phyloP scores from a whole-genome alignment of 2,329 filamentous ascomycete genomes.

The Sclerotinia borealis region DNA sequence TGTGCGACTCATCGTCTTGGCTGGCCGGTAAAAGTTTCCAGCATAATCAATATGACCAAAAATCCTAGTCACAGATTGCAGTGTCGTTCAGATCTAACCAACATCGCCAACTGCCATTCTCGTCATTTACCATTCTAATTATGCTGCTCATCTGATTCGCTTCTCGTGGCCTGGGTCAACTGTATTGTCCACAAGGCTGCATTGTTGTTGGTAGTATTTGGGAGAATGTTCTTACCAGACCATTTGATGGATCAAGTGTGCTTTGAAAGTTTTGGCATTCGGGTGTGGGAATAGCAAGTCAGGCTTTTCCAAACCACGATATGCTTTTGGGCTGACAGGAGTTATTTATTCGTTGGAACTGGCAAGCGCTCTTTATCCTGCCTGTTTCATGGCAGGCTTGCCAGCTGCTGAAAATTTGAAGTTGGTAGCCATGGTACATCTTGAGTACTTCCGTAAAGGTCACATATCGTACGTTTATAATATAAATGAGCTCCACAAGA shows the following conservation, averaged over 20 bases:
- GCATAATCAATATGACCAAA: slow-evolving; percentile 6
- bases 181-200: slow-evolving; percentile 8
- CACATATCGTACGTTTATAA: slow-evolving; percentile 13
- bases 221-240: background rate
- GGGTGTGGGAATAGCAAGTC: background rate
- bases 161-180: slow-evolving; percentile 1
- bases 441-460: slow-evolving; percentile 5
- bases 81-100: slow-evolving; percentile 11
- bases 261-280: background rate
- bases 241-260: background rate
- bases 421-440: slow-evolving; percentile 6
- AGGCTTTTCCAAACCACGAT: background rate
- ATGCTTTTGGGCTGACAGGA: background rate
- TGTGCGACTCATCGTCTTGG: background rate
- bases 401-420: slow-evolving; percentile 2
- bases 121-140: background rate
- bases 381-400: background rate
- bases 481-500: background rate
- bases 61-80: slow-evolving; percentile 10
- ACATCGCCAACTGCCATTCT: slow-evolving; percentile 12
- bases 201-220: background rate
- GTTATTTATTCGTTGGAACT: background rate
- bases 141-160: slow-evolving; percentile 11
- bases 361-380: background rate
- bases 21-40: slow-evolving; percentile 12